These are phyloP conservation scores for Talaromyces adpressus DNA, from an alignment of 495 filamentous ascomycete genomes.

Conservation along the genomic window DNA sequence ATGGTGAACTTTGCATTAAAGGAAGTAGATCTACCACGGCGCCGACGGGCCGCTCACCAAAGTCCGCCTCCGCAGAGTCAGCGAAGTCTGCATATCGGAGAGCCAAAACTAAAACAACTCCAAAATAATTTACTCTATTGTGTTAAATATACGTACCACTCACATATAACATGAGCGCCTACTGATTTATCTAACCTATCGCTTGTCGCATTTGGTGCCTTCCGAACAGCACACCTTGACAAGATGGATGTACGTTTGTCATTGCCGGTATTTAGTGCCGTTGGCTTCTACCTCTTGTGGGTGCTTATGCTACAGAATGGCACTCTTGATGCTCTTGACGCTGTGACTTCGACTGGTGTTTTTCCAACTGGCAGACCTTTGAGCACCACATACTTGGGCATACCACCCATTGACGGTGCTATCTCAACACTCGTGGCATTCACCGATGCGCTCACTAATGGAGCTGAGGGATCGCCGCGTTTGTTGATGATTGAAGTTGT, in stretches of 20 bases:
- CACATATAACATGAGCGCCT: not conserved
- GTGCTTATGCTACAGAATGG: not conserved
- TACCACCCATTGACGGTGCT: not conserved
- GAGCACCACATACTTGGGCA: not conserved
- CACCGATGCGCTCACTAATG: not conserved
- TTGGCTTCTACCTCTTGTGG: not conserved
- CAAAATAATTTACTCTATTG: not conserved
- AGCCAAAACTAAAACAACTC: not conserved
- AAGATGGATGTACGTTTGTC: not conserved
- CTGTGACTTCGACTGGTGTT: not conserved
- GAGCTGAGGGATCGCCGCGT: not conserved
- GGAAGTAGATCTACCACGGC: not conserved
- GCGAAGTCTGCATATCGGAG: not conserved
- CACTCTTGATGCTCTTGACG: not conserved
- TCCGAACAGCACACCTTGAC: not conserved
- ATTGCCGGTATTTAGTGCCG: not conserved
- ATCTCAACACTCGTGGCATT: slow-evolving; percentile 1
- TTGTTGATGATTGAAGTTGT: not conserved
- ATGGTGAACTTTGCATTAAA: not conserved
- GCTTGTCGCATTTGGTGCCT: not conserved
- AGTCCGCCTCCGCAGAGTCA: not conserved
- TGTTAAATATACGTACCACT: not conserved
- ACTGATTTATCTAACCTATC: not conserved
- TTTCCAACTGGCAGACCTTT: not conserved
- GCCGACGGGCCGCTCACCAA: not conserved